A percentile compares a stretch with the other conserved stretches of the same genome.
Evolutionary conservation across 2,329 filamentous ascomycete genomes (phyloP).

Genomic region (Pseudodiploospora longispora): DNA sequence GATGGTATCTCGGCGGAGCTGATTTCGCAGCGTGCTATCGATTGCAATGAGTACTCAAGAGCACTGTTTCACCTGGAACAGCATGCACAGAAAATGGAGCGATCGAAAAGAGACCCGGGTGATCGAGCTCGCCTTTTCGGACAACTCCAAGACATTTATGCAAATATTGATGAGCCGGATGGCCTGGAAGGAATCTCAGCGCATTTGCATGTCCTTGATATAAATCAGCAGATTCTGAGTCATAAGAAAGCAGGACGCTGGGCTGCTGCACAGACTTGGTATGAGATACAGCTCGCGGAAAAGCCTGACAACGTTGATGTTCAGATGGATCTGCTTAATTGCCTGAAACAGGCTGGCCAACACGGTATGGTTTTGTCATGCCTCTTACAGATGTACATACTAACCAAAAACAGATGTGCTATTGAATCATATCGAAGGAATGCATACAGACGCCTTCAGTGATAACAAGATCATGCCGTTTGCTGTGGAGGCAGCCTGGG

Average conservation of each 20-base stretch:
- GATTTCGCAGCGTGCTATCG: constrained; percentile 72
- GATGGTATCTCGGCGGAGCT: constrained; percentile 65
- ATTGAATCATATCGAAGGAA: constrained; percentile 76
- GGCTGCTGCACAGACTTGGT: constrained; percentile 95
- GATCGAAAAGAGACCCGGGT: constrained; percentile 36
- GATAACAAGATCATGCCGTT: constrained; percentile 66
- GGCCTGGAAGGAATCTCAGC: constrained; percentile 91
- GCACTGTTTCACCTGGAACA: constrained; percentile 94
- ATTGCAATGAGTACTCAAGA: constrained; percentile 86
- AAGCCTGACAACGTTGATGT: constrained; percentile 68
- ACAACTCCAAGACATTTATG: constrained; percentile 85
- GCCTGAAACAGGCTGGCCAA: constrained; percentile 91
- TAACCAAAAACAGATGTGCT: constrained; percentile 57
- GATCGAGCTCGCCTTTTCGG: constrained; percentile 62
- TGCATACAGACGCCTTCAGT: constrained; percentile 46
- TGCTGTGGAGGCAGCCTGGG: constrained; percentile 87
- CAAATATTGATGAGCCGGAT: constrained; percentile 95
- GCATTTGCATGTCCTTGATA: constrained; percentile 75
- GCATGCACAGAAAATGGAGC: constrained; percentile 55
- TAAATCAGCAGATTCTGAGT: constrained; percentile 87
- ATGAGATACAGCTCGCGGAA: constrained; percentile 80
- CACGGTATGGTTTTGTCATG: constrained; percentile 52
- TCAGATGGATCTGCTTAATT: constrained; percentile 77
- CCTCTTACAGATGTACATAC: constrained; percentile 1
- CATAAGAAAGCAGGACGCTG: constrained; percentile 90